A percentile compares a stretch with the other conserved stretches of the same genome.
Conservation (phyloP, 1,284 basidiomycete species). For the Taiwanofungus camphoratus region DNA sequence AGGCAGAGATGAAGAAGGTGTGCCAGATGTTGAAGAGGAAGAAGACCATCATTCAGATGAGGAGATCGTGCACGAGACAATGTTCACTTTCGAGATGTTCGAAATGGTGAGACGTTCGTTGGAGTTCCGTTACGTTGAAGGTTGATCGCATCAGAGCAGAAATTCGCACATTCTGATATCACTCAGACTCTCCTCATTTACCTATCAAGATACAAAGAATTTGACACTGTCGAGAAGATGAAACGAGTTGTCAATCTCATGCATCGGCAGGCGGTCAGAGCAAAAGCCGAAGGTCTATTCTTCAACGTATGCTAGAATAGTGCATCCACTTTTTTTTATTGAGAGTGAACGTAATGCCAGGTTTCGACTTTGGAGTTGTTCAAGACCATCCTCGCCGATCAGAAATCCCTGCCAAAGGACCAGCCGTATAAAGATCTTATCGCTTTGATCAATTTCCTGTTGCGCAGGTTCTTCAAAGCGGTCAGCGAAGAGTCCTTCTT, state of each 20-base stretch:
- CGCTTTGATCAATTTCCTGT: constrained; percentile 75
- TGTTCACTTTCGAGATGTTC: constrained; percentile 86
- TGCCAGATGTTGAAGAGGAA: constrained; percentile 64
- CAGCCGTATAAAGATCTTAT: constrained; percentile 80
- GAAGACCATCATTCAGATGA: constrained; percentile 52
- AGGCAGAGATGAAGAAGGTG: constrained; percentile 47
- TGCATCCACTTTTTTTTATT: background rate
- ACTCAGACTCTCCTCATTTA: constrained; percentile 79
- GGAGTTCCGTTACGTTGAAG: background rate
- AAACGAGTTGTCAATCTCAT: constrained; percentile 82
- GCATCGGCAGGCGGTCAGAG: constrained; percentile 83
- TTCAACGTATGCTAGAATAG: constrained; percentile 64
- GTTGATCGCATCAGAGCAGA: constrained; percentile 35
- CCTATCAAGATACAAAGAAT: constrained; percentile 76
- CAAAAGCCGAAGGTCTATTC: constrained; percentile 87
- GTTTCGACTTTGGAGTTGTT: constrained; percentile 84
- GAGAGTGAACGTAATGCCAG: constrained; percentile 48
- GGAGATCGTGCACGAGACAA: constrained; percentile 71
- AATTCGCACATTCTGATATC: constrained; percentile 82
- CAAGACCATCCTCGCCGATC: constrained; percentile 74
- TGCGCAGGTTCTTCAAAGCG: constrained; percentile 90
- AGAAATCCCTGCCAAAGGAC: constrained; percentile 69
- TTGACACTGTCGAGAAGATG: constrained; percentile 75
- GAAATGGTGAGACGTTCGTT: constrained; percentile 54
- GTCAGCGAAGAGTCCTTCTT: constrained; percentile 78